Conservation (phyloP, 1,284 basidiomycete genomes). For the Mycena sp. region DNA sequence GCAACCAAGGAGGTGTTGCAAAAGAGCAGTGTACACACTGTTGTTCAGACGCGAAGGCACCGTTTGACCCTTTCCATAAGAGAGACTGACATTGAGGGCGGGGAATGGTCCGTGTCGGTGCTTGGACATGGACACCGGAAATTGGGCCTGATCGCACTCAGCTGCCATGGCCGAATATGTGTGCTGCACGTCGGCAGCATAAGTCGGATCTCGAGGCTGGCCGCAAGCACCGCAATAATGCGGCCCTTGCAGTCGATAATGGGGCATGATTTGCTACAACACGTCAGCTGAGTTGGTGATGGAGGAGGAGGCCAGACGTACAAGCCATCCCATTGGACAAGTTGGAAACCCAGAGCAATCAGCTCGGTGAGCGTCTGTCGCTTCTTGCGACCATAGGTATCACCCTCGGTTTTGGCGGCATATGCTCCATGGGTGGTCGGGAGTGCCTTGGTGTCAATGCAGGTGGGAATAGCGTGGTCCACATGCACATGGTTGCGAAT, state of each 20-base stretch:
- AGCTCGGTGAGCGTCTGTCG: not conserved
- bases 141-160: not conserved
- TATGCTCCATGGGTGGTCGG: too few relatives aligned
- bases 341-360: not conserved
- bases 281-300: not conserved
- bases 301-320: not conserved
- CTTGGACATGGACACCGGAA: not conserved
- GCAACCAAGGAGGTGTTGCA: not conserved
- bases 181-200: not conserved
- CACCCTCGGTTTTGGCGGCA: too few relatives aligned
- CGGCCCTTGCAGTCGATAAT: not conserved
- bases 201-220: not conserved
- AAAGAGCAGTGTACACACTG: not conserved
- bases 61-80: conserved; percentile 4
- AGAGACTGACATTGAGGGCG: not conserved
- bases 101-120: conserved; percentile 11
- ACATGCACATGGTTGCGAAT: too few relatives aligned
- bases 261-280: not conserved
- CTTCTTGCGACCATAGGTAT: too few relatives aligned
- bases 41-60: not conserved
- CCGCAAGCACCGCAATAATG: conserved; percentile 17
- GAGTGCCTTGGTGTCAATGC: too few relatives aligned
- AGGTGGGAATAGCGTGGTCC: too few relatives aligned
- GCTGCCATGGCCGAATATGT: not conserved
- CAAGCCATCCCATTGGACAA: not conserved